phyloP scores from a whole-genome alignment of 768 basidiomycete species.

The Kwoniella sp. region DNA sequence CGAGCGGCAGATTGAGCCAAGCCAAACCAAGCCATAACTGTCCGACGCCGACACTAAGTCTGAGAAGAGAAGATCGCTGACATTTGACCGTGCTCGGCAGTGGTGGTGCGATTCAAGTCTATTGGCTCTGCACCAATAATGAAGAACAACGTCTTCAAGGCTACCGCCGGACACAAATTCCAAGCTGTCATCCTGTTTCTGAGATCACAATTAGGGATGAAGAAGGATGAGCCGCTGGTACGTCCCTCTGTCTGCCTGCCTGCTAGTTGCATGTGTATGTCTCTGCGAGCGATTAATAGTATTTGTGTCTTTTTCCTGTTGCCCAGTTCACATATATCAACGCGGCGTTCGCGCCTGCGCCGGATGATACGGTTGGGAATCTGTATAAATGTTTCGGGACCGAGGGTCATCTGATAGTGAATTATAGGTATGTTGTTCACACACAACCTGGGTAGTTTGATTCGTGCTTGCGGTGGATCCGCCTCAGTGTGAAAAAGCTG shows the following conservation, averaged over 20 bases:
- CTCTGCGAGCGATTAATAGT: too few species aligned
- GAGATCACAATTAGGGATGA: conserved; percentile 84
- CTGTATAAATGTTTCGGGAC: conserved; percentile 85
- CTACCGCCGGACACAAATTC: conserved; percentile 89
- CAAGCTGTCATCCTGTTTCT: conserved; percentile 94
- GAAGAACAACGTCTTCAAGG: conserved; percentile 98
- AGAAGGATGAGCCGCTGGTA: conserved; percentile 80
- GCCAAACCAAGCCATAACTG: too few species aligned
- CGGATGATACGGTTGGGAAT: conserved; percentile 77
- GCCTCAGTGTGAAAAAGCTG: too few species aligned
- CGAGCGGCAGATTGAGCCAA: too few species aligned
- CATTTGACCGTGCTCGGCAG: conserved; percentile 59
- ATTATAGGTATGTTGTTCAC: conserved; percentile 72
- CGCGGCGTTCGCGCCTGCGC: conserved; percentile 77
- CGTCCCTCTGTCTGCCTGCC: too few species aligned
- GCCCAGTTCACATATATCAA: conserved; percentile 64
- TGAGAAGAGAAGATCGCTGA: too few species aligned
- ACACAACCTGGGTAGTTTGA: not conserved
- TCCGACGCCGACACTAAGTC: too few species aligned
- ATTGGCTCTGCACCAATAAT: conserved; percentile 97
- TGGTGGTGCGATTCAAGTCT: conserved; percentile 95
- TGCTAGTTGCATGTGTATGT: not conserved
- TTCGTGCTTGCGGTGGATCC: not conserved
- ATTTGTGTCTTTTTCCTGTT: too few species aligned
- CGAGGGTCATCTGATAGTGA: conserved; percentile 85